Evolutionary conservation across 768 basidiomycete genomes (phyloP).

Genomic region (Rhodosporidiobolus sp.): DNA sequence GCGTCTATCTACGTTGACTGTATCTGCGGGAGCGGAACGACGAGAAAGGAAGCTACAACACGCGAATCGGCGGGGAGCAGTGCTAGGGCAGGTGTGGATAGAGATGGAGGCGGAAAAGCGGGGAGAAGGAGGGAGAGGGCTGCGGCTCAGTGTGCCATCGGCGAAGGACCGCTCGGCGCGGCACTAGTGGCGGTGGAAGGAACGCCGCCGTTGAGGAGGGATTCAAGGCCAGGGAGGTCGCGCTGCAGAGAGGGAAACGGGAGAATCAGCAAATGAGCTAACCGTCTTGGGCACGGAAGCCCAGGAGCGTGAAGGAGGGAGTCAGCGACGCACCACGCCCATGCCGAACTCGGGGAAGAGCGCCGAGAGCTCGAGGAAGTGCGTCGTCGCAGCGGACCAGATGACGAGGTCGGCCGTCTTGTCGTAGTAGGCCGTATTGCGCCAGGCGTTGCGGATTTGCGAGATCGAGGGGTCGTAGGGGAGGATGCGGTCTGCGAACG

Average conservation of each 20-base stretch:
- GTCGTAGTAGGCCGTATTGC: conserved; percentile 27
- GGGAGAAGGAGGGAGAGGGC: too few relatives aligned
- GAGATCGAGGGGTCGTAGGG: conserved; percentile 31
- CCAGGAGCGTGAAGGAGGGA: not conserved
- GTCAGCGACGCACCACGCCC: conserved; percentile 16
- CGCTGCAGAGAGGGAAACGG: not conserved
- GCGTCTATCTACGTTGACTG: too few relatives aligned
- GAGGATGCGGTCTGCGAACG: conserved; percentile 24
- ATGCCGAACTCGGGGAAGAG: conserved; percentile 7
- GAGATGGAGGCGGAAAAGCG: too few relatives aligned
- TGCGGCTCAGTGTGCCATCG: too few relatives aligned
- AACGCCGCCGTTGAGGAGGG: not conserved
- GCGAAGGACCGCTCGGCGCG: too few relatives aligned
- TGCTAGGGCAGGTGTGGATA: too few relatives aligned
- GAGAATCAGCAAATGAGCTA: not conserved
- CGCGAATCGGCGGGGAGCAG: too few relatives aligned
- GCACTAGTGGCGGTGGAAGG: not conserved
- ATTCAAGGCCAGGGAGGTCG: conserved; percentile 9
- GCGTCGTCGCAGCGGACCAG: conserved; percentile 34
- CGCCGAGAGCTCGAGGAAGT: conserved; percentile 31
- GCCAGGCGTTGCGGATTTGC: conserved; percentile 32
- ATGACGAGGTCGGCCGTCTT: conserved; percentile 17
- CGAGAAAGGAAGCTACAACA: too few relatives aligned
- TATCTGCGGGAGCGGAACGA: too few relatives aligned
- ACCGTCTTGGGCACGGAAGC: accelerated